Conservation (phyloP, 495 filamentous ascomycete species). For the Xylaria venustula region DNA sequence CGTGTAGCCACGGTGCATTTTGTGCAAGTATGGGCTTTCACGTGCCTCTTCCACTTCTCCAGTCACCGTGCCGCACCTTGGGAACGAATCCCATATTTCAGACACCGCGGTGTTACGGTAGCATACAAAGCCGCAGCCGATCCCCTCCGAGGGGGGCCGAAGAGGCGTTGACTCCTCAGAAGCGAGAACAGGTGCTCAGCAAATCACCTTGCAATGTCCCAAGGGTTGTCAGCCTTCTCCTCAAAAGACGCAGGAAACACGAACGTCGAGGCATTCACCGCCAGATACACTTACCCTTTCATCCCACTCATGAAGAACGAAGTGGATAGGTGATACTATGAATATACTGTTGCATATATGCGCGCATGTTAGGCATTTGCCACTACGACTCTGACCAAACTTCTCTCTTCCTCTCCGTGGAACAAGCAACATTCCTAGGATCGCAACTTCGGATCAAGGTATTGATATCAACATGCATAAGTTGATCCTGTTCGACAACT, state of each 20-base stretch:
- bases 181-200: neutral
- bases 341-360: neutral
- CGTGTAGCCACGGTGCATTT: neutral
- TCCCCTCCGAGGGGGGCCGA: neutral
- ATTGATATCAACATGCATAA: neutral
- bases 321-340: neutral
- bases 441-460: neutral
- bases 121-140: neutral
- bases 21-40: too few relatives aligned
- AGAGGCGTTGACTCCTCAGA: neutral
- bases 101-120: neutral
- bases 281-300: slow-evolving; percentile 7
- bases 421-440: too few relatives aligned
- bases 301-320: too few relatives aligned
- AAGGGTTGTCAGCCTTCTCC: slow-evolving; percentile 1
- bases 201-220: neutral
- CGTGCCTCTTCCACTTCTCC: neutral
- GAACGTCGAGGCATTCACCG: neutral
- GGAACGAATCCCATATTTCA: neutral
- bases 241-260: neutral
- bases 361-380: neutral
- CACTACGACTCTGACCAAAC: neutral
- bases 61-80: neutral
- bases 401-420: neutral
- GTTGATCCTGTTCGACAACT: neutral